Base-by-base conservation (phyloP, 768 basidiomycete genomes). In the Kondoa subrosea region DNA sequence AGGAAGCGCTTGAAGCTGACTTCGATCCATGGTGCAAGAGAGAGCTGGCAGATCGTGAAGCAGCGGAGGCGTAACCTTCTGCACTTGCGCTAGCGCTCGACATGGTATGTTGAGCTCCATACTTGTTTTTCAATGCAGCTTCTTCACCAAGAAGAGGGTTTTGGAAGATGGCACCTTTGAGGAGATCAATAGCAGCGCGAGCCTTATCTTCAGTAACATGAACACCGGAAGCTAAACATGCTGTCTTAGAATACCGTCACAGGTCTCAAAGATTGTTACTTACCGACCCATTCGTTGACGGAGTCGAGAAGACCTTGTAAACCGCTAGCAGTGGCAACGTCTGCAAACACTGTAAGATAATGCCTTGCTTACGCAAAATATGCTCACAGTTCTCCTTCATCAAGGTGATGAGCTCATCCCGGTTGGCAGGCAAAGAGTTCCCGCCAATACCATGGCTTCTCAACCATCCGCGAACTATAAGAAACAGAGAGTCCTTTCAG, bases 161-260 rank as follows among this genome's bases (percentile, higher is more conserved):
- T 69, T 72, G 69, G 72, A 77, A 75, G 74, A 75, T 69, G 31
- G 72, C 68, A 34, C 74, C 73, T 56, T 76, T 77, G 67, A 80
- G 73, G 66, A 78, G 71, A 72, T 75, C 29, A 80, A 76, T 70
- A 25, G 84, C 77, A 59, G 77, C 77, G 64, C 78, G 77, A n/a
- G 92, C 77, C 73, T 84, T 85, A 65, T 89, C 88, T 77, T 92
- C 89, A 1, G 84, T 86, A 50, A 82, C 83, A 69, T 84, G 84
- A 29, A 88, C 83, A 50, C 86, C 84, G 25, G 79, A 80, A 67
- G 84, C 81, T 58, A 21, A 8, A 50, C 8, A 21, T 50, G 40
- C 21, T 50, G 8, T 21, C 12, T 21, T 21, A 50, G 40, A 8
- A 8, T 21, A 50, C 12, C 40, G 21, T 50, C 8, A 8, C 12